phyloP scores from a whole-genome alignment of 371 early-diverging fungal species.

The Mortierella sp. region DNA sequence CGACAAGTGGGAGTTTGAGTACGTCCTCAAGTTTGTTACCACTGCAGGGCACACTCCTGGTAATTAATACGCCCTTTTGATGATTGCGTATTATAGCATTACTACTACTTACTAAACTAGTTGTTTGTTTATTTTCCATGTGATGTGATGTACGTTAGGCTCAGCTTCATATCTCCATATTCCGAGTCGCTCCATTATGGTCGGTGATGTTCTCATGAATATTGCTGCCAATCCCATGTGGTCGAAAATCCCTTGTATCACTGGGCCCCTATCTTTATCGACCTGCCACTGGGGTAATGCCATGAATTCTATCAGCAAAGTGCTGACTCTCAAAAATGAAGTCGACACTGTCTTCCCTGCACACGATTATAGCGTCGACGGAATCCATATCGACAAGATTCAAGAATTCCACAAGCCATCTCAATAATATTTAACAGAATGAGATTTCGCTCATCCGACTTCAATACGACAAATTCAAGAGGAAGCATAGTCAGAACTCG shows the following conservation, averaged over 20 bases:
- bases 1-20: constrained; percentile 56
- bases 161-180: constrained; percentile 59
- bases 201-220: constrained; percentile 60
- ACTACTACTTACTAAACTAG: neutral
- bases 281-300: constrained; percentile 50
- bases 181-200: constrained; percentile 56
- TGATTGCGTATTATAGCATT: neutral
- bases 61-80: constrained; percentile 1
- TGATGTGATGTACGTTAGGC: constrained; percentile 26
- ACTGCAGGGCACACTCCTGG: constrained; percentile 61
- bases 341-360: constrained; percentile 57
- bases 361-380: constrained; percentile 50
- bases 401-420: constrained; percentile 46
- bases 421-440: neutral
- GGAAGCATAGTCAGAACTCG: neutral
- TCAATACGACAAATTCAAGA: neutral
- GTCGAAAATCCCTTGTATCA: constrained; percentile 38
- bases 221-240: constrained; percentile 39
- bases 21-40: constrained; percentile 54
- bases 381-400: constrained; percentile 51
- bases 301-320: constrained; percentile 51
- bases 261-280: constrained; percentile 49
- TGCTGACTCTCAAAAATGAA: constrained; percentile 38
- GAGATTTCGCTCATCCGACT: neutral
- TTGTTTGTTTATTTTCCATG: constrained; percentile 1